Evolutionary conservation across 2,329 filamentous ascomycete genomes (phyloP).

Genomic region (Aaosphaeria arxii): DNA sequence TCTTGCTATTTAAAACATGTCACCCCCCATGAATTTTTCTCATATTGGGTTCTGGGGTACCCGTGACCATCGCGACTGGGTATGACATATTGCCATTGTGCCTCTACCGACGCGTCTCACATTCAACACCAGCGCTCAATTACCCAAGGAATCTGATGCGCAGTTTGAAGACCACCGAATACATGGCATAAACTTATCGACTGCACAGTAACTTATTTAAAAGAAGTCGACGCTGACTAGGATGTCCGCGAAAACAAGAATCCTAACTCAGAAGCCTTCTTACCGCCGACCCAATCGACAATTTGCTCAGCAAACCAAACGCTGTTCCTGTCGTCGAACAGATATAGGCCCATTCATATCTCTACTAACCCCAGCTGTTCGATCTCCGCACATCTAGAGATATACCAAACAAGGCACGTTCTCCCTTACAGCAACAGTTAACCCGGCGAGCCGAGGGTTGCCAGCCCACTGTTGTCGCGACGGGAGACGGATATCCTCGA

Average conservation of each 20-base stretch:
- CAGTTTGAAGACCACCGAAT: conserved; percentile 65
- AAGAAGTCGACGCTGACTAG: conserved; percentile 69
- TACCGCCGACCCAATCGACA: conserved; percentile 10
- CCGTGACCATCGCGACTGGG: no score
- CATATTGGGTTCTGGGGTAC: background rate
- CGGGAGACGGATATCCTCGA: conserved; percentile 25
- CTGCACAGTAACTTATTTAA: conserved; percentile 72
- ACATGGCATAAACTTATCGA: conserved; percentile 72
- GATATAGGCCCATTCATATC: background rate
- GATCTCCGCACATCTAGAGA: conserved; percentile 5
- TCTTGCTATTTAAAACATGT: background rate
- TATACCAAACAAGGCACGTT: conserved; percentile 10
- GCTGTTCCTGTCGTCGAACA: conserved; percentile 15
- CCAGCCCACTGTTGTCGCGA: conserved; percentile 28
- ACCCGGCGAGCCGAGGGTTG: conserved; percentile 57
- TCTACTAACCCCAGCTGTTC: conserved; percentile 1
- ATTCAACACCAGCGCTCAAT: conserved; percentile 68
- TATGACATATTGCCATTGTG: conserved; percentile 6
- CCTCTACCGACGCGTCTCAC: conserved; percentile 40
- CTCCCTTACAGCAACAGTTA: conserved; percentile 45
- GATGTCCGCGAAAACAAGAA: conserved; percentile 49
- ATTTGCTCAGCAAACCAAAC: conserved; percentile 42
- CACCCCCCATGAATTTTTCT: background rate
- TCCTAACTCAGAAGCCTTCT: conserved; percentile 28
- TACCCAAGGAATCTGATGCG: conserved; percentile 53